A percentile compares a stretch with the other conserved stretches of the same genome.
phyloP scores from a whole-genome alignment of 2,329 filamentous ascomycete species.

The Canariomyces notabilis region DNA sequence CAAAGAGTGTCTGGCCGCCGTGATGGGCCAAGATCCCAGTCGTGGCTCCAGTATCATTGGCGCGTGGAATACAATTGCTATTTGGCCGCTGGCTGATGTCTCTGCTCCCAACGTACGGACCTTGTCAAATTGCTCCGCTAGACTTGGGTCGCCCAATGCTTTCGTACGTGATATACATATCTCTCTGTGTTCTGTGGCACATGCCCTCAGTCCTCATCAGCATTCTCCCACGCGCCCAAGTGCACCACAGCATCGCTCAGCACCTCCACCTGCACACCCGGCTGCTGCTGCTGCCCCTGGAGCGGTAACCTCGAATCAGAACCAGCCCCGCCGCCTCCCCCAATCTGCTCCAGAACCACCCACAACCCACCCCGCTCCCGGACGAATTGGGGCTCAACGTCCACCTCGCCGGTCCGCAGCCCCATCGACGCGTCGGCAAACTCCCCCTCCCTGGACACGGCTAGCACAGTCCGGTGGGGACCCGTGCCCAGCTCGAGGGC shows the following conservation, averaged over 20 bases:
- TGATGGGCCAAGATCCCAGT: neutral
- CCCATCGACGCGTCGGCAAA: slow-evolving; percentile 64
- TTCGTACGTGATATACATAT: neutral
- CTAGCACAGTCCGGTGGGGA: slow-evolving; percentile 59
- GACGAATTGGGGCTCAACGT: slow-evolving; percentile 62
- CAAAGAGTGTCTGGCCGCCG: neutral
- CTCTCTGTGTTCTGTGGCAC: neutral
- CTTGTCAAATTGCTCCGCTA: no score
- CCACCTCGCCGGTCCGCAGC: slow-evolving; percentile 67
- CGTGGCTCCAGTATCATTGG: neutral
- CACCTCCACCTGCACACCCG: slow-evolving; percentile 39
- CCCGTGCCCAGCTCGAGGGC: slow-evolving; percentile 69
- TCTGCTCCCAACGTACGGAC: no score
- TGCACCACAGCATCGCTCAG: slow-evolving; percentile 32
- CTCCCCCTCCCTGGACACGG: slow-evolving; percentile 64
- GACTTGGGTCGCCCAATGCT: neutral
- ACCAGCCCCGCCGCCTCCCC: slow-evolving; percentile 23
- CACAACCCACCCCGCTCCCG: slow-evolving; percentile 55
- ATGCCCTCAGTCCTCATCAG: slow-evolving; percentile 5
- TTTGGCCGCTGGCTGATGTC: neutral
- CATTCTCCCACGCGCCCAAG: slow-evolving; percentile 35
- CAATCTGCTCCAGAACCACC: slow-evolving; percentile 77
- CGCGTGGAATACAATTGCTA: neutral
- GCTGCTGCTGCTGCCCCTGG: slow-evolving; percentile 50
- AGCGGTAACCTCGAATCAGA: slow-evolving; percentile 26